Conservation (phyloP, 164 flowering plant genomes). For the Litsea cubeba region DNA sequence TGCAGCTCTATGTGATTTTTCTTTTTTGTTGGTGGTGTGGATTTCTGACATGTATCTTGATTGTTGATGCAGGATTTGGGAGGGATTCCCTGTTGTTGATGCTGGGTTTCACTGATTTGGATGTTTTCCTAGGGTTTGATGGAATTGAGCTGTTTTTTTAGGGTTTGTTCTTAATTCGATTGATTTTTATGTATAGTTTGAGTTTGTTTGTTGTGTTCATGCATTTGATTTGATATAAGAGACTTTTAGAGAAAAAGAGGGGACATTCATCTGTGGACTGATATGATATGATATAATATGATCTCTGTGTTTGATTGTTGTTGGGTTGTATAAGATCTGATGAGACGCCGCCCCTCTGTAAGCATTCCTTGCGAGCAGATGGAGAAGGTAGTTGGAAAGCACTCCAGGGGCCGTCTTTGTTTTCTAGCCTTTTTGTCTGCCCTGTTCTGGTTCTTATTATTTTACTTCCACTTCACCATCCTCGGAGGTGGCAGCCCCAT, state of each 20-base stretch:
- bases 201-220: background rate
- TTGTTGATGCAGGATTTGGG: background rate
- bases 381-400: conserved; percentile 66
- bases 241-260: background rate
- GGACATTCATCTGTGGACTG: background rate
- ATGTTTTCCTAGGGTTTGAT: background rate
- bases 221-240: background rate
- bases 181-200: too few species aligned
- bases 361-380: conserved; percentile 32
- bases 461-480: conserved; percentile 70
- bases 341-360: conserved; percentile 61
- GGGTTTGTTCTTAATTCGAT: too few species aligned
- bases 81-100: too few species aligned
- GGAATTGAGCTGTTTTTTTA: background rate
- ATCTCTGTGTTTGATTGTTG: background rate
- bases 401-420: conserved; percentile 50
- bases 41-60: background rate
- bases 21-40: background rate
- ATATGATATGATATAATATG: too few species aligned
- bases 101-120: too few species aligned
- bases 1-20: background rate
- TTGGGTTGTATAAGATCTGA: conserved; percentile 21
- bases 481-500: conserved; percentile 34
- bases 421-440: conserved; percentile 49
- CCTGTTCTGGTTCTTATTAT: conserved; percentile 65